A percentile compares a stretch with the other conserved stretches of the same genome.
Evolutionary conservation across 495 filamentous ascomycete genomes (phyloP).

Genomic region (Amorphotheca resinae): DNA sequence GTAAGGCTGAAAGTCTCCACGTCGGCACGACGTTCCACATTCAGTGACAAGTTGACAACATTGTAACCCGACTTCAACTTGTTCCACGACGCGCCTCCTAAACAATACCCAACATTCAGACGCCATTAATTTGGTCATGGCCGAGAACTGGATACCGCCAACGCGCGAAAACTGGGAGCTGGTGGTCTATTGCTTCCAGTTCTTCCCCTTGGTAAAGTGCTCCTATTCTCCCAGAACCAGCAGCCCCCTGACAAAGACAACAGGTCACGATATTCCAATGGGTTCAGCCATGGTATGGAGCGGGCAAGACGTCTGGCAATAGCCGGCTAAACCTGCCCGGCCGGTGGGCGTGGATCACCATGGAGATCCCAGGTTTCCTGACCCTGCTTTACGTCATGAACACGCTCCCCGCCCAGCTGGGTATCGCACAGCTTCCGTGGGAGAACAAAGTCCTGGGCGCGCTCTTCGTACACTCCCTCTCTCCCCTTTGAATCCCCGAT

Average conservation of each 20-base stretch:
- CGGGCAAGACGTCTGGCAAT: constrained; percentile 73
- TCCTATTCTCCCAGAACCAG: neutral
- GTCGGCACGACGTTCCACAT: no score
- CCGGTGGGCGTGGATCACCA: constrained; percentile 69
- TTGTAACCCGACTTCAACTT: neutral
- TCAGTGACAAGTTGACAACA: constrained; percentile 3
- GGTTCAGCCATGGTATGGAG: constrained; percentile 48
- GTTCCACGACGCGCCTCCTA: neutral
- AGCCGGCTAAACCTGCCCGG: constrained; percentile 79
- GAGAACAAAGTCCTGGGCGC: constrained; percentile 54
- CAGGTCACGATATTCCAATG: constrained; percentile 30
- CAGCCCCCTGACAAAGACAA: neutral
- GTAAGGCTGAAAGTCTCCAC: no score
- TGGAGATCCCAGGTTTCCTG: constrained; percentile 71
- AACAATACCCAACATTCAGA: neutral
- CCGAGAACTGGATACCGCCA: constrained; percentile 18
- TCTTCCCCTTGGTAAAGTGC: constrained; percentile 18
- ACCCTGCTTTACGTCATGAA: constrained; percentile 66
- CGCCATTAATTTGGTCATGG: constrained; percentile 9
- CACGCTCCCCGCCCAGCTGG: constrained; percentile 43
- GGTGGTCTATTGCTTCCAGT: constrained; percentile 13
- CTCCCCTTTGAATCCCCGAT: constrained; percentile 18
- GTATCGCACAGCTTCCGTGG: constrained; percentile 44
- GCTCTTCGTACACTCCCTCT: constrained; percentile 37
- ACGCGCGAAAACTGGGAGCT: constrained; percentile 17